Base-by-base conservation (phyloP, 305 asterid genomes). In the Euphrasia arctica region DNA sequence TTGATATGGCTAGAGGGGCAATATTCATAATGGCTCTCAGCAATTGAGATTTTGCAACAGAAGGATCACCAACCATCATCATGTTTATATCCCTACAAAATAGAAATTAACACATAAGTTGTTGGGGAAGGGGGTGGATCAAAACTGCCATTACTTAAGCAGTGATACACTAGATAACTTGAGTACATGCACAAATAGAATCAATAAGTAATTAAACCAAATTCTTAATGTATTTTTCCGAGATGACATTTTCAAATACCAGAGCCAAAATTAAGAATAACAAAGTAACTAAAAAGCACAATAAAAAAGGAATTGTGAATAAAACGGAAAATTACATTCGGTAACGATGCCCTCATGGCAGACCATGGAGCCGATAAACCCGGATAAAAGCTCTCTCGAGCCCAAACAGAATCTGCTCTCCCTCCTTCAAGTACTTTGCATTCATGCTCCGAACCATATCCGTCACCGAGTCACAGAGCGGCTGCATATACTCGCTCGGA, bases 61-160 rank as follows among this genome's bases (percentile, higher is more conserved):
- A 90, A 63, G 99, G 99, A 78, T 93, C 99, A 2, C 97, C 99
- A 67, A 90, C 97, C 99, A 93, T 93, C 97, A 93, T 93, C 99
- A 93, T 88, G 77, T 93, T 93, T 75, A 93, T 90, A 73, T 93
- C 97, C 72, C 99, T 93, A 54, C 49, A 68, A 65, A 78, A 65
- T 67, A 50, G 52, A 80, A 56, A 57, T 54, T 1, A 25, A 54
- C 12, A 0, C 65, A 43, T 39, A 65, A 49, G 22, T 10, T 49
- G 52, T 39, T 39, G 60, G 18, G 52, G 48, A 32, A 50, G 34
- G 34, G 18, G 42, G 42, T 1, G 42, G 42, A 39, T 8, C 43
- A 39, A 39, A 39, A 8, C 43, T 39, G 10, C 63, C 54, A 49
- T 39, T 67, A 68, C 95, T 80, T 13, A 12, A 58, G 18, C 65